Evolutionary conservation across 192 early-diverging fungal species (phyloP), one percentile per base, ranked within the genome.

Genomic region (Rhizophagus sp.): DNA sequence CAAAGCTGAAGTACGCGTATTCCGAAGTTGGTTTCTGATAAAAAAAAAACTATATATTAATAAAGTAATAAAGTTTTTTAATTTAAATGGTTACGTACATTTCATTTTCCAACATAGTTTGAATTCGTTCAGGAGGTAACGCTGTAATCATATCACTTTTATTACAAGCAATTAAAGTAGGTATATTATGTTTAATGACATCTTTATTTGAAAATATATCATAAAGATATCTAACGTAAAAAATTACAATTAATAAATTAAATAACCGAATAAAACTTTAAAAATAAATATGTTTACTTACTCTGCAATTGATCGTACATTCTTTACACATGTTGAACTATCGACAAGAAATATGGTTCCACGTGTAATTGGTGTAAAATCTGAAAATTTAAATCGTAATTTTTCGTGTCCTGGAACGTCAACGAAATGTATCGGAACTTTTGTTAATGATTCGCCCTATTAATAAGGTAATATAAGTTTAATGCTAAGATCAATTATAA

Each of bases 361-460:
- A 36, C 88, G 87, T 1, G 95, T 88, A 22, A 90, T 85, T 2
- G 91, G 87, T 73, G 93, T 81, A 81, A 91, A 92, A 57, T 95
- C 91, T 65, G 89, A 83, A 44, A 91, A 91, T 71, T 90, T 90
- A 84, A 92, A 93, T 8, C 93, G 88, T 24, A 94, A 87, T 73
- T 92, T 94, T 78, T 94, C 92, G 81, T 96, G 95, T n/a, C 96
- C 96, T 11, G 96, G 96, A 27, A 97, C 82, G 83, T 97, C 96
- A 13, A 97, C 91, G 34, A 96, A 72, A 47, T 91, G 89, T 17
- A 91, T 70, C 50, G 86, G 79, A 30, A 85, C 30, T 81, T 85
- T 82, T 65, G 61, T 47, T 39, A 84, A 49, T 24, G 22, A 62
- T 11, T 15, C 24, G 2, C 65, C 41, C 74, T 68, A 70, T 71